These are phyloP conservation scores for Lasiosphaeria ovina DNA, from an alignment of 495 filamentous ascomycete genomes.

Conservation along the genomic window DNA sequence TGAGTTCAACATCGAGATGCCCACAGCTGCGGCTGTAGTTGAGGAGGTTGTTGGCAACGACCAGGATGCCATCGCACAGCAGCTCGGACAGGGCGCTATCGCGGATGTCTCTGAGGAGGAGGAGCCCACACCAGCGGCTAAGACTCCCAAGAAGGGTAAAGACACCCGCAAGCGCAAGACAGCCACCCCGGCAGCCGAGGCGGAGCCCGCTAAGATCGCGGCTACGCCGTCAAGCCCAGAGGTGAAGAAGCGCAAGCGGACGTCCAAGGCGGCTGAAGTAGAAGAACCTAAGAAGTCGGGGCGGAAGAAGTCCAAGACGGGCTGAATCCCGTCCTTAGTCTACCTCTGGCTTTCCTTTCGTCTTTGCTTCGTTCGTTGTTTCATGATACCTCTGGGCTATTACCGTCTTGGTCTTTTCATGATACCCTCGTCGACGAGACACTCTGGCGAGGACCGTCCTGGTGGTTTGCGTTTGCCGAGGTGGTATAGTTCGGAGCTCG, in stretches of 20 bases:
- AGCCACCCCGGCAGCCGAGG: constrained; percentile 47
- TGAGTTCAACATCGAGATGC: constrained; percentile 45
- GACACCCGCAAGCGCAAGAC: constrained; percentile 50
- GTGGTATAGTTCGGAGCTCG: neutral
- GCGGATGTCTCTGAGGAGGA: constrained; percentile 43
- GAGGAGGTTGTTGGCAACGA: constrained; percentile 55
- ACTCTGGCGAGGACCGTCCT: constrained; percentile 2
- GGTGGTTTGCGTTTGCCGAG: neutral
- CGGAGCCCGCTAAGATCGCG: constrained; percentile 51
- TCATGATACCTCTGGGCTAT: constrained; percentile 32
- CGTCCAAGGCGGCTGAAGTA: constrained; percentile 43
- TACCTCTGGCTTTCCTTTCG: constrained; percentile 8
- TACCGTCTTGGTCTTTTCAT: constrained; percentile 8
- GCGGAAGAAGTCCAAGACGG: constrained; percentile 50
- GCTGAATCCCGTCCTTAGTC: constrained; percentile 17
- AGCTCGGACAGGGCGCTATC: constrained; percentile 49
- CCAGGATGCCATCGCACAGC: constrained; percentile 57
- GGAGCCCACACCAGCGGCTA: constrained; percentile 29
- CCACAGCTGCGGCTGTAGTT: constrained; percentile 41
- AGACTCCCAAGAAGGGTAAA: constrained; percentile 52
- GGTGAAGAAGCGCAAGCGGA: constrained; percentile 65
- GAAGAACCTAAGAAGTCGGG: constrained; percentile 54
- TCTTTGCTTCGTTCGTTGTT: constrained; percentile 17
- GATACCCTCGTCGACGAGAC: constrained; percentile 15
- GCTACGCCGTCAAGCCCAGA: constrained; percentile 50